Evolutionary conservation across 2,329 filamentous ascomycete genomes (phyloP), one percentile per base, ranked within the genome.

Genomic region (Aureobasidium sp.): DNA sequence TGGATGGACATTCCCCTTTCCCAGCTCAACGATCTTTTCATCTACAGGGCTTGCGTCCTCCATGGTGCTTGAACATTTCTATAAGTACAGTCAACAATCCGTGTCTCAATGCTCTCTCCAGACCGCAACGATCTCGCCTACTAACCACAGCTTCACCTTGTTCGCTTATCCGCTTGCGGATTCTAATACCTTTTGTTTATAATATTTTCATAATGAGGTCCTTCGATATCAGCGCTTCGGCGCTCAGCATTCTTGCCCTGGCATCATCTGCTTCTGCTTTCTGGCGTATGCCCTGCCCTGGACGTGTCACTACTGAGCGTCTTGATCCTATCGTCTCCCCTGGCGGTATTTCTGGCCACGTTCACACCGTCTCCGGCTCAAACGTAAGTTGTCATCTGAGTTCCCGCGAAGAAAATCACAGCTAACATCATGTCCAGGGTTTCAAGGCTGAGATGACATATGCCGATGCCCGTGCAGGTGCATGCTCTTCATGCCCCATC

Each of bases 311-410:
- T 51, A 76, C 79, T 53, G 83, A 83, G 68, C 82, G 81, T 45
- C 72, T 82, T 45, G 88, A 92, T 67, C 88, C 88, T 60, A 85
- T 91, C 64, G 77, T 90, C 63, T 78, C 70, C 61, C 86, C 86
- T 15, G 86, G 86, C 21, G 62, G 66, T 11, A 69, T 81, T 15
- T 79, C 84, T 2, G 69, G 73, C 49, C 88, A 92, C 71, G 81
- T 87, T 27, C 89, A 92, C 75, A 83, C 81, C 57, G 80, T 91
- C 65, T 81, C 87, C 74, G 88, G 86, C 45, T 87, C 85, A 61
- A 87, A 83, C 72, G 55, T 58, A n/a, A 49, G 55, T 42, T 21
- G 3, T 17, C 7, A 37, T 35, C 5, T 6, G 10, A 8, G 10
- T 10, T 27, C 5, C 6, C 1, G 3, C 7, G 1, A 13, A 8